Evolutionary conservation across 2,329 filamentous ascomycete species (phyloP), one percentile per base, ranked within the genome.

Genomic region (Aspergillus niger): DNA sequence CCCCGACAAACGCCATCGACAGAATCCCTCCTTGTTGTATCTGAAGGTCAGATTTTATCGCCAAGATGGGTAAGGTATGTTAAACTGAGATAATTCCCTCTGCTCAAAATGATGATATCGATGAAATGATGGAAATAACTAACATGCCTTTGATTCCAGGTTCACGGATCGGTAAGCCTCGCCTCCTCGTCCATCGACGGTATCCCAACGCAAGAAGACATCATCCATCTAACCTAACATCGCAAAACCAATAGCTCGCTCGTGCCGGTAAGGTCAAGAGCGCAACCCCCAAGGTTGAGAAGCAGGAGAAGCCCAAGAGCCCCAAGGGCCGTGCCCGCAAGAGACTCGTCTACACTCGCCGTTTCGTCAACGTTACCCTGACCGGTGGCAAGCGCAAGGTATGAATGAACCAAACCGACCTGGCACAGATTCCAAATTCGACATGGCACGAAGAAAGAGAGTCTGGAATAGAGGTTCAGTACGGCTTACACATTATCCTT

Each of bases 321-420:
- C 92, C 94, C 79, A 97, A 97, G 89, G 94, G 94, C 79, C 92
- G 94, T 79, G 94, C 94, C 74, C 92, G 95, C 85, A 98, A 98
- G 92, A 89, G 94, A 78, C 89, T 96, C 80, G 89, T 87, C 81
- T 97, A 97, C 88, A 97, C 92, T 74, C 91, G 94, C 81, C 92
- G 94, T 77, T 98, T 98, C 86, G 93, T 98, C 74, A 97, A 98
- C 84, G 92, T 98, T 79, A 95, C 91, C 77, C 87, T 97, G 83
- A 96, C 93, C 70, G 93, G 92, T 82, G 94, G 94, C 85, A 98
- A 98, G 93, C 87, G 94, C 83, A 97, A 97, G 92, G 92, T 95
- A 81, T 77, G 67, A 63, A 55, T n/a, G 24, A 32, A 51, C 26
- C 57, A 43, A 32, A 32, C 20, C 49, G 20, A 20, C 24, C 6